phyloP scores from a whole-genome alignment of 805 yeast genomes.

The Hanseniaspora lindneri region DNA sequence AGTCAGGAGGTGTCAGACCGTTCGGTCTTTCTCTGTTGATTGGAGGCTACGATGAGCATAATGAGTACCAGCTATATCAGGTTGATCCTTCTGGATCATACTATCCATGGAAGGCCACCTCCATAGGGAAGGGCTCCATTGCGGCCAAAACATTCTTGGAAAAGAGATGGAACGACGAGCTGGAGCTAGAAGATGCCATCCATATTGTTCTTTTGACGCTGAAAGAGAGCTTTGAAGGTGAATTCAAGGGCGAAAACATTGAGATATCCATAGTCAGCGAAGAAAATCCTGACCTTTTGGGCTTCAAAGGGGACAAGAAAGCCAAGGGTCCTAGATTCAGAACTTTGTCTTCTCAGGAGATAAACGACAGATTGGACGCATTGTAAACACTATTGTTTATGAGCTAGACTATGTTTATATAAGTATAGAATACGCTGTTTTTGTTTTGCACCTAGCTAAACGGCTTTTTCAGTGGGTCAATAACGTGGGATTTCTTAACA shows the following conservation, averaged over 20 bases:
- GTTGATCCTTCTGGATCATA: slow-evolving; percentile 97
- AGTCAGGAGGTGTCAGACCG: slow-evolving; percentile 98
- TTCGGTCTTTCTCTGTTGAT: slow-evolving; percentile 89
- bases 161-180: slow-evolving; percentile 95
- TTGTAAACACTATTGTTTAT: slow-evolving; percentile 48
- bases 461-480: slow-evolving; percentile 86
- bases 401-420: too few species aligned
- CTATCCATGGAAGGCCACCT: slow-evolving; percentile 99
- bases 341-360: slow-evolving; percentile 76
- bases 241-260: slow-evolving; percentile 89
- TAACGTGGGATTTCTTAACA: slow-evolving; percentile 76
- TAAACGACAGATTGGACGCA: slow-evolving; percentile 89
- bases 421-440: not conserved
- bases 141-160: slow-evolving; percentile 97
- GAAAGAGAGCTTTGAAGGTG: slow-evolving; percentile 96
- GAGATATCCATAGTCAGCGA: slow-evolving; percentile 82
- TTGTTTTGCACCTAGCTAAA: slow-evolving; percentile 35
- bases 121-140: slow-evolving; percentile 89
- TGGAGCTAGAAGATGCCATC: slow-evolving; percentile 95
- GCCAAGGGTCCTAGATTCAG: slow-evolving; percentile 84
- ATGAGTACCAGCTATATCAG: slow-evolving; percentile 73
- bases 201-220: slow-evolving; percentile 89
- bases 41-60: slow-evolving; percentile 81
- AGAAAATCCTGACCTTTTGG: slow-evolving; percentile 68
- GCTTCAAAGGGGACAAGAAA: slow-evolving; percentile 68